Conservation (phyloP, 192 early-diverging fungal species). For the Umbelopsis sp. region DNA sequence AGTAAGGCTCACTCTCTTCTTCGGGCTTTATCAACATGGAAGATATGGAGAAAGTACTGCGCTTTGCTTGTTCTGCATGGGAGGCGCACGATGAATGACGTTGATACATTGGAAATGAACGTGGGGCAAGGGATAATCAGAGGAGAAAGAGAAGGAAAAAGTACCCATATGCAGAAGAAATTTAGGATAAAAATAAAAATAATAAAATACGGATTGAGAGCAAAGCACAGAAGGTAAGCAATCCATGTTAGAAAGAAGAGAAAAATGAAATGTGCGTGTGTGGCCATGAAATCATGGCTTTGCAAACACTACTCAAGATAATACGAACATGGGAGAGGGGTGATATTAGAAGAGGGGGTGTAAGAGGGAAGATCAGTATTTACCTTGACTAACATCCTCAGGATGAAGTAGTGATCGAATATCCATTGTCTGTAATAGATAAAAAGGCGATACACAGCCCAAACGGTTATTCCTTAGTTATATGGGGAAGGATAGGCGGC, state of each 20-base stretch:
- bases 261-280: too few species aligned
- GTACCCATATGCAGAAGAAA: not conserved
- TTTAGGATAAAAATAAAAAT: too few species aligned
- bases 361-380: not conserved
- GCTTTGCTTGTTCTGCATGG: constrained; percentile 5
- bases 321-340: too few species aligned
- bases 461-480: not conserved
- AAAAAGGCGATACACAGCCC: not conserved
- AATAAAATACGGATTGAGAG: too few species aligned
- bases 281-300: too few species aligned
- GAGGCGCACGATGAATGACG: constrained; percentile 6
- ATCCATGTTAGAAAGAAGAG: too few species aligned
- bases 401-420: constrained; percentile 14
- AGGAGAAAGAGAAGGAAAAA: not conserved
- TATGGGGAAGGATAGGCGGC: not conserved
- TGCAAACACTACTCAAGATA: too few species aligned
- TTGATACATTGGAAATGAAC: not conserved
- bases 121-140: not conserved
- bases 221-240: too few species aligned
- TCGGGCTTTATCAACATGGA: constrained; percentile 14
- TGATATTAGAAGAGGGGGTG: not conserved
- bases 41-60: constrained; percentile 1
- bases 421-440: not conserved
- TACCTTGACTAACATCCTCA: constrained; percentile 12
- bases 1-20: not conserved